Evolutionary conservation across 2,329 filamentous ascomycete species (phyloP), one percentile per base, ranked within the genome.

Genomic region (Fusarium sacchari): DNA sequence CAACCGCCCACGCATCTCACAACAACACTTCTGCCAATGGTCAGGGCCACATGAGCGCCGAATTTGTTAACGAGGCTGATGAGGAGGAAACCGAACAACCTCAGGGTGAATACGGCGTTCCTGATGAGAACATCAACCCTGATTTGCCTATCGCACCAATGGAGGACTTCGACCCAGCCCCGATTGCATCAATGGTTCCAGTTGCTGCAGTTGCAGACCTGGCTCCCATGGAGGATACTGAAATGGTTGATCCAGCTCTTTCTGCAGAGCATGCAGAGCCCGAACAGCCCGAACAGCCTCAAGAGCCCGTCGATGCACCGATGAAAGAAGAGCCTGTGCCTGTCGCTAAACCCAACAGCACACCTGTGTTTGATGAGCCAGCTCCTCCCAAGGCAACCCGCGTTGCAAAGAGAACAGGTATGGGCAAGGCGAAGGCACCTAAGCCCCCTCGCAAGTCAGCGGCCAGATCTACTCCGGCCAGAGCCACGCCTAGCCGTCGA

Each of bases 11-110:
- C 20, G 49, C 53, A 13, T 55, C 62, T 52, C 70, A 60, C 36
- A 63, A 62, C 37, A 69, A 39, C 58, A 43, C 64, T 18, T 34
- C 58, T n/a, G n/a, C 18, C 20, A 59, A 60, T 34, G 43, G 44
- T 22, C 46, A 60, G 49, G 67, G 59, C 58, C 69, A 59, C 18
- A 57, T 75, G 13, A 82, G 80, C 47, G 69, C 75, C 7, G 78
- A 82, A 44, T 80, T 75, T 37, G 73, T 81, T 39, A 62, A 62
- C n/a, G 76, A 80, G 46, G 80, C 79, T 22, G 80, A 81, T 42
- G 77, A 56, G 13, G 80, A 81, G n/a, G 73, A 42, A 17, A 64
- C 55, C 30, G 64, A 65, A 47, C 44, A 60, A 24, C 46, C 76
- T 17, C 66, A 50, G 7, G 73, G 69, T 20, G 55, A 56, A 43